phyloP scores from a whole-genome alignment of 176 grass and related monocot species.

The Dendrocalamus sinicus region DNA sequence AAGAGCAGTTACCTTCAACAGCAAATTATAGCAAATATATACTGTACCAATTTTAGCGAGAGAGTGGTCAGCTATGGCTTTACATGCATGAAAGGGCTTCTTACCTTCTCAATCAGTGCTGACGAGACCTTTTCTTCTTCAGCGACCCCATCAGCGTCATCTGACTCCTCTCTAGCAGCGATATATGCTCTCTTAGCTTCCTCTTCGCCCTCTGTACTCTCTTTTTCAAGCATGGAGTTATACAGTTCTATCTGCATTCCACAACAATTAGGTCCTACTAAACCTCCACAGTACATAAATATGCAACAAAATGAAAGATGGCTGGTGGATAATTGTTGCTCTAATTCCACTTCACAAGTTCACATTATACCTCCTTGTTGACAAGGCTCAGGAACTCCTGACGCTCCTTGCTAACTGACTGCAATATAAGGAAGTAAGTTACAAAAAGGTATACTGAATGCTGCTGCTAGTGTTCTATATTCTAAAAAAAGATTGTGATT shows the following conservation, averaged over 20 bases:
- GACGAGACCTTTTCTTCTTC: slow-evolving; percentile 76
- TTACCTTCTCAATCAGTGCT: slow-evolving; percentile 88
- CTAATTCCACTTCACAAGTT: slow-evolving; percentile 34
- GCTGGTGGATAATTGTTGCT: slow-evolving; percentile 7
- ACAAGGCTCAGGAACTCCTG: slow-evolving; percentile 96
- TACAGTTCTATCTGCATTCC: slow-evolving; percentile 88
- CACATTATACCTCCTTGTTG: slow-evolving; percentile 80
- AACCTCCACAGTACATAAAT: slow-evolving; percentile 26
- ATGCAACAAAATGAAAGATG: slow-evolving; percentile 33
- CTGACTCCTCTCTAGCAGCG: slow-evolving; percentile 82
- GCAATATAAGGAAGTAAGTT: slow-evolving; percentile 49
- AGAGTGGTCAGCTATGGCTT: slow-evolving; percentile 1
- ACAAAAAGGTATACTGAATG: slow-evolving; percentile 2
- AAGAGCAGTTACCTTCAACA: slow-evolving; percentile 8
- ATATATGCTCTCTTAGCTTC: slow-evolving; percentile 88
- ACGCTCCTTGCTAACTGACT: slow-evolving; percentile 98
- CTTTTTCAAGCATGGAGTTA: slow-evolving; percentile 88
- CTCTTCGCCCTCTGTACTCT: slow-evolving; percentile 91
- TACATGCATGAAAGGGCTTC: slow-evolving; percentile 21
- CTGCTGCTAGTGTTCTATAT: slow-evolving; percentile 4
- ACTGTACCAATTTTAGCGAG: slow-evolving; percentile 21
- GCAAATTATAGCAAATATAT: slow-evolving; percentile 19
- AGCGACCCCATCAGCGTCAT: slow-evolving; percentile 55
- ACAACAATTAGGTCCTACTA: slow-evolving; percentile 7
- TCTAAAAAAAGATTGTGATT: not conserved